These are phyloP conservation scores for Penicillium sp. DNA, from an alignment of 2,329 filamentous ascomycete species.

Conservation along the genomic window DNA sequence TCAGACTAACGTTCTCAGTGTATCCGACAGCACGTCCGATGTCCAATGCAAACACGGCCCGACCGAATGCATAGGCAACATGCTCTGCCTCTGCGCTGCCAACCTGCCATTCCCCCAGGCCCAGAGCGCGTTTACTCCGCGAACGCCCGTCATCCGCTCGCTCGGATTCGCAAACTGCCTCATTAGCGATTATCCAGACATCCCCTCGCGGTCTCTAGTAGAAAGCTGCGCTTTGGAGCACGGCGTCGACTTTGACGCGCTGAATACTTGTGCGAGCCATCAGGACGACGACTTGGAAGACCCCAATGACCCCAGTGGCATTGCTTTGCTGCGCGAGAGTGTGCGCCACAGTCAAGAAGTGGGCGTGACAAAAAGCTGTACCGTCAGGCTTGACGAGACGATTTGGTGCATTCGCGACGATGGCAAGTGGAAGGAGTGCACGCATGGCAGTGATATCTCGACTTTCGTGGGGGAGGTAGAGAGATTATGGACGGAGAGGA, in stretches of 20 bases:
- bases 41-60: constrained; percentile 87
- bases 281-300: constrained; percentile 62
- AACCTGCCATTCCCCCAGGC: constrained; percentile 50
- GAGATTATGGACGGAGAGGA: constrained; percentile 54
- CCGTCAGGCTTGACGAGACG: constrained; percentile 71
- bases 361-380: constrained; percentile 69
- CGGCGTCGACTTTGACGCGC: constrained; percentile 72
- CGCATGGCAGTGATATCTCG: constrained; percentile 48
- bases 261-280: constrained; percentile 77
- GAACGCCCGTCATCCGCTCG: constrained; percentile 69
- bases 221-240: constrained; percentile 88
- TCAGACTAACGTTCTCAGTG: constrained; percentile 36
- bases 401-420: constrained; percentile 80
- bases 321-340: constrained; percentile 42
- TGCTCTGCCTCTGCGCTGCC: constrained; percentile 86
- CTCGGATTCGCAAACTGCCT: constrained; percentile 94
- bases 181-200: constrained; percentile 67
- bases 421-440: constrained; percentile 76
- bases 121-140: constrained; percentile 50
- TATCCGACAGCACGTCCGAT: constrained; percentile 70
- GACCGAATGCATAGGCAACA: constrained; percentile 87
- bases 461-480: constrained; percentile 75
- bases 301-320: constrained; percentile 47
- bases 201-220: constrained; percentile 74
- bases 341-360: constrained; percentile 54